Base-by-base conservation (phyloP, 2,329 filamentous ascomycete species). In the Hypoxylon sp. region DNA sequence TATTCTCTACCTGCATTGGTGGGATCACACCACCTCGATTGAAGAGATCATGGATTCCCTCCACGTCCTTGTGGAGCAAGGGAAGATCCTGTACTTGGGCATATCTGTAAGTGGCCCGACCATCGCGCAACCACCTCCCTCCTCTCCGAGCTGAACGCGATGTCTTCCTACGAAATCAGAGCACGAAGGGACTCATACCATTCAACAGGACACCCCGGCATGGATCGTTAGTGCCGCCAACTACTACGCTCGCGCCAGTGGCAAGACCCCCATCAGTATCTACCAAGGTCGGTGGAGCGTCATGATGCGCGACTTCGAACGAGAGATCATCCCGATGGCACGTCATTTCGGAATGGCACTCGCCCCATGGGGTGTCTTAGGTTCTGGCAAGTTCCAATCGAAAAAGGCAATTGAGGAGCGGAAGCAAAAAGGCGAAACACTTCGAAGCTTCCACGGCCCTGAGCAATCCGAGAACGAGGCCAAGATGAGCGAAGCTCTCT, bases 331-430 rank as follows among this genome's bases (percentile, higher is more conserved):
- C 10, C 82, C 82, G 2, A 82, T 84, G 81, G 76, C 76, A 5
- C 76, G 79, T 15, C 73, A 77, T 24, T 80, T 80, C 32, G 81
- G 81, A 61, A 82, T 84, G 89, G 89, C 81, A 21, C 70, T 90
- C 3, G 79, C 83, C 0, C 88, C 89, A 0, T 92, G 87, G 87
- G 88, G 86, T 56, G 85, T 83, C 1, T 75, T 89, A 2, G 86
- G 86, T 27, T 81, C 76, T 79, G 85, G 86, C 53, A 78, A 79
- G 55, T 82, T 86, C 74, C 79, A 84, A 72, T 77, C 79, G 15
- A 73, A 75, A 60, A 73, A 75, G 59, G 78, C 78, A 57, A 31
- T 81, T 50, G 77, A 79, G 62, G 70, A 75, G 60, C 71, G 78
- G 32, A 65, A 72, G 63, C 55, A 76, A 4, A 37, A 56, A 0